Percentiles rank a stretch among this genome's conserved stretches.
These are phyloP conservation scores for Colletotrichum sp. DNA, from an alignment of 2,329 filamentous ascomycete species.

Conservation along the genomic window DNA sequence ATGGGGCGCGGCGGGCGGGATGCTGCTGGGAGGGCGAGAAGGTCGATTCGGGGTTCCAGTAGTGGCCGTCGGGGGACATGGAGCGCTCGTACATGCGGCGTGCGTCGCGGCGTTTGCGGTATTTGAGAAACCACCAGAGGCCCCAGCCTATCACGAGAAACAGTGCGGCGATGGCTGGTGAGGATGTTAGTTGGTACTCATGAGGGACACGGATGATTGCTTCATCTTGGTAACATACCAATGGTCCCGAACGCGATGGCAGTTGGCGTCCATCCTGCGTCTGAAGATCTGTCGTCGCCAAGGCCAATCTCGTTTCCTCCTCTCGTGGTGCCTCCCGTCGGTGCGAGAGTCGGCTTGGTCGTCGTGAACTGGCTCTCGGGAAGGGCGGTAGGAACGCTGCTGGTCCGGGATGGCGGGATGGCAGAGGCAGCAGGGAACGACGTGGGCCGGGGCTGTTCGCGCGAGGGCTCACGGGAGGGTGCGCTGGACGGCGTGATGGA, in stretches of 20 bases:
- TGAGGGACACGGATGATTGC: fast-evolving
- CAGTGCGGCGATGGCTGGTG: neutral
- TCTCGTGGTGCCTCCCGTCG: neutral
- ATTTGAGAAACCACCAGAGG: constrained; percentile 19
- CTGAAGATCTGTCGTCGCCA: neutral
- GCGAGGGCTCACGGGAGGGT: neutral
- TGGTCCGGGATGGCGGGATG: neutral
- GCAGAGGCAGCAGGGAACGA: neutral
- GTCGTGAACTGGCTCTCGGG: neutral
- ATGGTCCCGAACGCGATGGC: constrained; percentile 20
- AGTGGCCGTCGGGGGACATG: neutral
- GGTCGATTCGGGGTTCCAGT: constrained; percentile 1
- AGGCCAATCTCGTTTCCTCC: constrained; percentile 7
- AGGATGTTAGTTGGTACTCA: neutral
- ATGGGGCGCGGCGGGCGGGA: neutral
- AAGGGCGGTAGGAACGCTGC: neutral
- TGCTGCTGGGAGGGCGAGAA: neutral
- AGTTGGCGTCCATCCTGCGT: constrained; percentile 12
- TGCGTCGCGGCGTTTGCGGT: neutral
- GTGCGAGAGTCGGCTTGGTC: neutral
- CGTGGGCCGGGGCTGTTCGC: neutral
- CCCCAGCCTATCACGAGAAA: constrained; percentile 10
- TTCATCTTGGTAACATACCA: neutral
- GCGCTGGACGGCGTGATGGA: neutral
- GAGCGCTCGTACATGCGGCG: neutral